phyloP scores from a whole-genome alignment of 257 asterid species.

The Solanum pennellii region DNA sequence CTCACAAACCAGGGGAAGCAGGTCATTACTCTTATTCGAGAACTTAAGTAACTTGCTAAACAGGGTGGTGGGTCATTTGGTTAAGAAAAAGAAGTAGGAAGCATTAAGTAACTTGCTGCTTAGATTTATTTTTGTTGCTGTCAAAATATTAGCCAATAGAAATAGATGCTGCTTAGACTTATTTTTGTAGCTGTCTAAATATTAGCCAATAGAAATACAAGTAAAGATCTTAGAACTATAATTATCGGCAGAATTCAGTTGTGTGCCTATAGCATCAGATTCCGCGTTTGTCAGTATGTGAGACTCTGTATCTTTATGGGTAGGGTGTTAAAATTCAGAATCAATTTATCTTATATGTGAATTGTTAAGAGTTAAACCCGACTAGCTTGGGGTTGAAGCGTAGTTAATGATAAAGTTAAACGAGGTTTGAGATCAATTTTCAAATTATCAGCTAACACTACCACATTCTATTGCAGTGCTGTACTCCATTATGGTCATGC shows the following conservation, averaged over 20 bases:
- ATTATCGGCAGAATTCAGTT: neutral
- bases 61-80: neutral
- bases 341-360: neutral
- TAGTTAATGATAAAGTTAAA: neutral
- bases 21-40: neutral
- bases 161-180: neutral
- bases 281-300: neutral
- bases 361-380: neutral
- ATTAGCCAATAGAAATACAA: neutral
- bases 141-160: neutral
- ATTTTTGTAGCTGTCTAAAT: neutral
- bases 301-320: neutral
- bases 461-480: conserved; percentile 36
- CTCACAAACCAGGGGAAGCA: neutral
- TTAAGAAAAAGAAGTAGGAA: neutral
- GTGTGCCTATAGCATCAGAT: neutral
- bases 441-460: too few species aligned
- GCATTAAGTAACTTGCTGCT: neutral
- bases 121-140: neutral
- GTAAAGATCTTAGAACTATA: neutral
- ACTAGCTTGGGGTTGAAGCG: neutral
- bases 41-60: neutral
- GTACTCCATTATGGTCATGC: conserved; percentile 98
- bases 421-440: too few species aligned
- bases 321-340: neutral